Evolutionary conservation across 768 basidiomycete species (phyloP), one percentile per base, ranked within the genome.

Genomic region (Thelephora ganbajun): DNA sequence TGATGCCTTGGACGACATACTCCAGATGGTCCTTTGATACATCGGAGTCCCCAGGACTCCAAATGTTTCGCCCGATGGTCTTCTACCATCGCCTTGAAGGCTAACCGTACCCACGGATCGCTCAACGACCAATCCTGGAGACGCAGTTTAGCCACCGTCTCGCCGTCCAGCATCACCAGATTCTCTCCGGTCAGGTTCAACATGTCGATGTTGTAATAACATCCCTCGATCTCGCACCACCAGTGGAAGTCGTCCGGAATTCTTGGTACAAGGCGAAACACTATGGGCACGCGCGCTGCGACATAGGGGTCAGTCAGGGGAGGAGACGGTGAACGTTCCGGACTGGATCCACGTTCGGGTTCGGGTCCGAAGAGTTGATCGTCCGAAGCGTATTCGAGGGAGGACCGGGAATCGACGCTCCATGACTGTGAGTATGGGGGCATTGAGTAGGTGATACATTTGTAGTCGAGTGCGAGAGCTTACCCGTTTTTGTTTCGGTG

Each of bases 391-490:
- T 30, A 30, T 9, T 30, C 26, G 69, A 65, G 37, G 69, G 69
- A 1, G 69, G 60, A n/a, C 61, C 66, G 5, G 69, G 63, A 11
- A 61, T 30, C 26, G 26, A 30, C 26, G 26, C 26, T 30, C 9
- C 9, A 9, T 30, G 26, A 30, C 26, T 30, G 62, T 18, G 72
- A 69, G 3, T 76, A 76, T 6, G 59, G 55, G n/a, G 71, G 69
- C 11, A 73, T 74, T 56, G 80, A 80, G 54, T 81, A 79, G 0
- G 73, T 67, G 56, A 74, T 76, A 51, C 79, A 80, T 9, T 44
- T 44, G 35, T 52, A 50, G 1, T 45, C 46, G 5, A 35, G 48
- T 3, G 39, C 11, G 3, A 35, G 33, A 37, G 2, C 41, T 30
- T 9, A 30, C 26, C 26, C 26, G 26, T 30, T 30, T 9, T 4